Evolutionary conservation across 331 rosid genomes (phyloP), one percentile per base, ranked within the genome.

Genomic region (Phaseolus coccineus): DNA sequence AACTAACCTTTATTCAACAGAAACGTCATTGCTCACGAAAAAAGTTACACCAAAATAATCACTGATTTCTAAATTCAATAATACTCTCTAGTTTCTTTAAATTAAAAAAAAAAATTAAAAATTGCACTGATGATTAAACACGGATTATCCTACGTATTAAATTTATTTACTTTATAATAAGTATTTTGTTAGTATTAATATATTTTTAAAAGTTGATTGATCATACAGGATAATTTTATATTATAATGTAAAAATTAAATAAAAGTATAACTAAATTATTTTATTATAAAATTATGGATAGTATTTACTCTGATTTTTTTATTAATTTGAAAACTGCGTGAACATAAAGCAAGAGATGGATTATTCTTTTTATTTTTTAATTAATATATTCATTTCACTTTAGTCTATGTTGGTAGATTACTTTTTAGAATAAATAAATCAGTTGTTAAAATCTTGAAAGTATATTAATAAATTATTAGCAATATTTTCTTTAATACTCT

Each of bases 251-350:
- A 7, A 8, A 22, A 19, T 19, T 8, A 8, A 58, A 11, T 2
- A 11, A 25, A 22, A 35, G 1, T 2, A 25, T 5, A 31, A 13
- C 4, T 7, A 19, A 57, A 8, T 57, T 15, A 27, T 19, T 74
- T 44, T 30, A n/a, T 47, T 12, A 25, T 3, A 4, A 25, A 1
- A 25, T 24, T 28, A 56, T 56, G 31, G 33, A 9, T 8, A 3
- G 2, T 56, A 9, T 56, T 56, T 56, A 14, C 2, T 15, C 2
- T 56, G 14, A 24, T 10, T 30, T 5, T 50, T 51, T 30, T 30
- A 51, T 30, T 19, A 50, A 51, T 50, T 16, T 51, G 15, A n/a
- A 8, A n/a, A 33, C 50, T 53, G 77, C 77, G 65, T 71, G 22
- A 10, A 53, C 3, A 52, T 12, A 31, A 51, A 31, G 63, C 64